Conservation (phyloP, 2,329 filamentous ascomycete genomes). For the Westerdykella ornata region DNA sequence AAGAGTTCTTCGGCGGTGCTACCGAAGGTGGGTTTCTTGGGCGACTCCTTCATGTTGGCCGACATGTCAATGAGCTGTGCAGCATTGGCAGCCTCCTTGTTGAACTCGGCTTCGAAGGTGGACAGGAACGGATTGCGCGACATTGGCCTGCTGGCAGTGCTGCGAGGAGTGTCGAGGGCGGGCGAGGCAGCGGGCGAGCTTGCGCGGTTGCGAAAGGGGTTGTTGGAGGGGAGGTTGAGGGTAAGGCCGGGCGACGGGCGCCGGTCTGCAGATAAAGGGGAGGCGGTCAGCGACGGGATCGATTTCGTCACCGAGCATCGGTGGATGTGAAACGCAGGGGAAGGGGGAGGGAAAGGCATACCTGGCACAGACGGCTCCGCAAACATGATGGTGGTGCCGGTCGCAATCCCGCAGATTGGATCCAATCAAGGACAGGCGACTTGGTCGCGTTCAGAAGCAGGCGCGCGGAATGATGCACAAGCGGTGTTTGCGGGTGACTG, state of each 20-base stretch:
- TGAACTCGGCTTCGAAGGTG: constrained; percentile 41
- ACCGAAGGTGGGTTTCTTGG: constrained; percentile 41
- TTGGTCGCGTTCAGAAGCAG: constrained; percentile 3
- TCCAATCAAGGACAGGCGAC: constrained; percentile 23
- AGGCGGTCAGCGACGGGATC: constrained; percentile 20
- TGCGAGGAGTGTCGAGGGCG: constrained; percentile 31
- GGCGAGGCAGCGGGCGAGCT: constrained; percentile 48
- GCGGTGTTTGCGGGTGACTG: neutral
- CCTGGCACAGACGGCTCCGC: constrained; percentile 40
- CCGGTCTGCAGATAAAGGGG: constrained; percentile 36
- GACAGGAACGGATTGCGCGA: constrained; percentile 74
- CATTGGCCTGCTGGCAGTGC: constrained; percentile 60
- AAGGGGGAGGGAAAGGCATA: constrained; percentile 22
- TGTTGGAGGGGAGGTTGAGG: constrained; percentile 66
- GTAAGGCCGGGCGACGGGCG: constrained; percentile 51
- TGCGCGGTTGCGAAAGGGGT: constrained; percentile 70
- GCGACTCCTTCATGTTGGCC: constrained; percentile 37
- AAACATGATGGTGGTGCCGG: constrained; percentile 36
- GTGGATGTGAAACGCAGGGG: constrained; percentile 32
- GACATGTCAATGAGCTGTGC: constrained; percentile 34
- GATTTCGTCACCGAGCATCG: constrained; percentile 24
- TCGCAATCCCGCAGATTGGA: constrained; percentile 23
- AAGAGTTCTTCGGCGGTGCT: constrained; percentile 63
- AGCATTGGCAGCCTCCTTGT: constrained; percentile 28
- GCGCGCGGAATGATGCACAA: constrained; percentile 5